These are phyloP conservation scores for Tetrahymena thermophila DNA, from an alignment of 73 alveolate genomes.

Conservation along the genomic window DNA sequence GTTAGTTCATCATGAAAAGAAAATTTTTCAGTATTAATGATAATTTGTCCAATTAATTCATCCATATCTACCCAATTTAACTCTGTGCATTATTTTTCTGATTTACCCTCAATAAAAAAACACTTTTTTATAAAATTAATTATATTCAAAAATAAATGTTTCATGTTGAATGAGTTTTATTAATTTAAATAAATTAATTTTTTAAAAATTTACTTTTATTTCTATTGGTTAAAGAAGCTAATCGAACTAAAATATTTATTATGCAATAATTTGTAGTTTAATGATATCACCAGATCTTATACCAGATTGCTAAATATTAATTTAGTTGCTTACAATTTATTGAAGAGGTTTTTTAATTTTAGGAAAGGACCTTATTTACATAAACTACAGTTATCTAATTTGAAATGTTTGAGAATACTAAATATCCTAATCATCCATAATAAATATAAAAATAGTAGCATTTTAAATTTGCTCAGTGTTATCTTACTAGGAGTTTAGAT, in stretches of 20 bases:
- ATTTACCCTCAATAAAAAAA: neutral
- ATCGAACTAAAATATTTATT: neutral
- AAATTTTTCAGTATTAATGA: neutral
- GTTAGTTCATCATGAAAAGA: neutral
- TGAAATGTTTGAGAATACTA: neutral
- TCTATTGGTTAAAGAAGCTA: neutral
- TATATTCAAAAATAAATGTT: too few relatives aligned
- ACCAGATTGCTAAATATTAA: neutral
- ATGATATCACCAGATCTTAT: neutral
- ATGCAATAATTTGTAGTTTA: neutral
- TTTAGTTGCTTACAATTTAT: too few relatives aligned
- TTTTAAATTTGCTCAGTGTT: neutral
- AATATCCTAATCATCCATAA: neutral
- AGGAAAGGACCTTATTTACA: neutral
- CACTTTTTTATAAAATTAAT: neutral
- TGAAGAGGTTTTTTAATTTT: neutral
- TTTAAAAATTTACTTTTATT: too few relatives aligned
- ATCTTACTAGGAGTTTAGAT: neutral
- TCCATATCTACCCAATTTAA: neutral
- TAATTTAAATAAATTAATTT: too few relatives aligned
- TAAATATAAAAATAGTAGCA: neutral
- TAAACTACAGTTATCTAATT: neutral
- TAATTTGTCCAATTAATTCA: neutral
- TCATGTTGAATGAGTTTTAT: too few relatives aligned
- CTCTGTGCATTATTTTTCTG: neutral